A percentile compares a stretch with the other conserved stretches of the same genome.
Conservation (phyloP, 768 basidiomycete genomes). For the Boletellus emodensis region DNA sequence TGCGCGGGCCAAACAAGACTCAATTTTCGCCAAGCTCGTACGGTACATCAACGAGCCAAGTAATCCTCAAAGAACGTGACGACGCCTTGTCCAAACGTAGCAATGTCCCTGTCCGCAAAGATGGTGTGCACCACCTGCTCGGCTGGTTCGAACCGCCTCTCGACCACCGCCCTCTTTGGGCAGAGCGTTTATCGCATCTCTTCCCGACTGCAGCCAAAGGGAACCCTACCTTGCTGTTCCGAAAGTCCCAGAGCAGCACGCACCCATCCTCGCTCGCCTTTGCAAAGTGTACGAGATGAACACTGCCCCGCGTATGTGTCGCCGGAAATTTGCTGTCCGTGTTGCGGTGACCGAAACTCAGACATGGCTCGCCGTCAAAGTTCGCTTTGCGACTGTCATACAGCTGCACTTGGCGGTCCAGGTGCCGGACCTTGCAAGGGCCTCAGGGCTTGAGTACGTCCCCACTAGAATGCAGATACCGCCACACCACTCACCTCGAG, state of each 20-base stretch:
- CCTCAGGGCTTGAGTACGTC: constrained; percentile 4
- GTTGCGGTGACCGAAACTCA: constrained; percentile 43
- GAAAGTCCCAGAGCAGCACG: constrained; percentile 48
- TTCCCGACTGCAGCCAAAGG: constrained; percentile 9
- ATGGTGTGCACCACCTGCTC: constrained; percentile 38
- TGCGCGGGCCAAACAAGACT: constrained; percentile 20
- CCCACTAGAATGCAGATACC: constrained; percentile 7
- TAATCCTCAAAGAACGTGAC: constrained; percentile 39
- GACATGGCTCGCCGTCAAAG: constrained; percentile 38
- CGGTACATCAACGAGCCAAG: constrained; percentile 16
- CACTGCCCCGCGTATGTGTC: constrained; percentile 38
- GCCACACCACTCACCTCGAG: constrained; percentile 41
- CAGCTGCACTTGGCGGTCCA: constrained; percentile 46
- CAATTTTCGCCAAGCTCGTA: constrained; percentile 11
- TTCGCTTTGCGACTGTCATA: constrained; percentile 42
- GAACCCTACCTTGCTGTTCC: constrained; percentile 41
- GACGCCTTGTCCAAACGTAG: constrained; percentile 38
- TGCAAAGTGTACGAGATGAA: constrained; percentile 39
- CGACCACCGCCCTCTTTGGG: constrained; percentile 35
- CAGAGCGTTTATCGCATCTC: constrained; percentile 18
- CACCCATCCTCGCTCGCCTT: constrained; percentile 44
- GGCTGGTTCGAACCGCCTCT: constrained; percentile 29
- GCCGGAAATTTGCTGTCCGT: constrained; percentile 20
- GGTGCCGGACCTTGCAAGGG: constrained; percentile 41
- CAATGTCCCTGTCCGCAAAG: constrained; percentile 37